Evolutionary conservation across 2,329 filamentous ascomycete genomes (phyloP).

Genomic region (Fusarium devonianum): DNA sequence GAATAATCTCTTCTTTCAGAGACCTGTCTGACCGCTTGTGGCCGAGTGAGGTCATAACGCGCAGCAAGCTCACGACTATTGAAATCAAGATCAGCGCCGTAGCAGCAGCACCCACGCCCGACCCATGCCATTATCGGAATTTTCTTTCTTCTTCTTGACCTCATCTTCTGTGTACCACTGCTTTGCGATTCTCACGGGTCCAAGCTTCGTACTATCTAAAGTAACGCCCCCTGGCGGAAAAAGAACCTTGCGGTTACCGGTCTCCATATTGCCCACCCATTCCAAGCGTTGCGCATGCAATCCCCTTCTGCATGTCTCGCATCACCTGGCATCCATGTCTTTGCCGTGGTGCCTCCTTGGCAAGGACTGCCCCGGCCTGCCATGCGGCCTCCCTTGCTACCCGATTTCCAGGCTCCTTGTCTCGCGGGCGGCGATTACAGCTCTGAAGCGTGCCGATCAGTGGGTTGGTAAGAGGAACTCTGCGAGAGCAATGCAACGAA

Average conservation of each 20-base stretch:
- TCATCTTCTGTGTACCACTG: neutral
- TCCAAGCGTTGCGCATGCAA: constrained; percentile 16
- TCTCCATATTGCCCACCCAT: neutral
- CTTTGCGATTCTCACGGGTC: neutral
- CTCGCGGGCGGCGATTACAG: constrained; percentile 16
- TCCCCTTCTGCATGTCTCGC: constrained; percentile 34
- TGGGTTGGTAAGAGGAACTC: constrained; percentile 7
- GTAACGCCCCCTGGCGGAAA: neutral
- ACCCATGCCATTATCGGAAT: constrained; percentile 8
- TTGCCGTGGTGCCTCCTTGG: constrained; percentile 30
- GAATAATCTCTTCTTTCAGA: constrained; percentile 5
- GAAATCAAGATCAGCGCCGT: constrained; percentile 29
- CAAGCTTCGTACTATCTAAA: neutral
- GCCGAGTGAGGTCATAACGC: constrained; percentile 31
- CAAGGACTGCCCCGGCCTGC: constrained; percentile 29
- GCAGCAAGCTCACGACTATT: constrained; percentile 21
- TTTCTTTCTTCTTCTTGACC: neutral
- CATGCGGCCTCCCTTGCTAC: constrained; percentile 24
- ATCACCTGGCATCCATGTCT: constrained; percentile 37
- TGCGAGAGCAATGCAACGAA: constrained; percentile 16
- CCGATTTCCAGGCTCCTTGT: constrained; percentile 19
- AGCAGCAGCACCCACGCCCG: constrained; percentile 3
- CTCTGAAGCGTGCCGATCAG: constrained; percentile 22
- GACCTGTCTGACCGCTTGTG: constrained; percentile 11
- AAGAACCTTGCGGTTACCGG: too few relatives aligned